Base-by-base conservation (phyloP, 1,139 yeast genomes). In the Candida buenavistaensis region DNA sequence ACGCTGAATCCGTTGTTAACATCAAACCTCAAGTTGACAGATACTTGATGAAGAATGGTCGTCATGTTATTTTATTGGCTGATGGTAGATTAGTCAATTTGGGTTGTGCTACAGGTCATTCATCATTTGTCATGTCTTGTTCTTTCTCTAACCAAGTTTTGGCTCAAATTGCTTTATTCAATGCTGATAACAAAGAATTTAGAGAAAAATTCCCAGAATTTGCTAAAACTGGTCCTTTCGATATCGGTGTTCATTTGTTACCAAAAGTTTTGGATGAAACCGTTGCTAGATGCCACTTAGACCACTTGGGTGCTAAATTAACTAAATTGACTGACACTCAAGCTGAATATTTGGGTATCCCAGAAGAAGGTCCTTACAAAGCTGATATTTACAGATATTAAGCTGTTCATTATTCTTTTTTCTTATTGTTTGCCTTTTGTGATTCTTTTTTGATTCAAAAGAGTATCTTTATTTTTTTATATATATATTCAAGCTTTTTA, bases 101-200 rank as follows among this genome's bases (percentile, higher is more conserved):
- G 69, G 99, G 99, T 59, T 94, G 98, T 78, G 99, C 98, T 66
- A 94, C 98, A 62, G 99, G 99, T 64, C 99, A 92, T 80, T 86
- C 98, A 43, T 89, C 97, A 36, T 92, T 92, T 65, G 98, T 92
- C 64, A 92, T 92, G 99, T 90, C 97, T 48, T 92, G 98, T 79
- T 92, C 98, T 42, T 92, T 92, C 95, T 88, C 97, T 57, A 92
- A 92, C 86, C 99, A 92, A 78, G 98, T 92, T 50, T 80, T 92
- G 68, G 99, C 99, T 57, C 99, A 92, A 80, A 90, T 94, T 61
- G 99, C 98, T 60, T 79, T 92, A 64, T 92, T 77, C 95, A 92
- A 90, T 72, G 82, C 95, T 58, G 64, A 84, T 47, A 90, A 92
- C 72, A 74, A 67, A 46, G 80, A 64, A 48, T 92, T 92, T 88